Base-by-base conservation (phyloP, 1,139 yeast species). In the Hyphopichia wangnamkhiaoensis region DNA sequence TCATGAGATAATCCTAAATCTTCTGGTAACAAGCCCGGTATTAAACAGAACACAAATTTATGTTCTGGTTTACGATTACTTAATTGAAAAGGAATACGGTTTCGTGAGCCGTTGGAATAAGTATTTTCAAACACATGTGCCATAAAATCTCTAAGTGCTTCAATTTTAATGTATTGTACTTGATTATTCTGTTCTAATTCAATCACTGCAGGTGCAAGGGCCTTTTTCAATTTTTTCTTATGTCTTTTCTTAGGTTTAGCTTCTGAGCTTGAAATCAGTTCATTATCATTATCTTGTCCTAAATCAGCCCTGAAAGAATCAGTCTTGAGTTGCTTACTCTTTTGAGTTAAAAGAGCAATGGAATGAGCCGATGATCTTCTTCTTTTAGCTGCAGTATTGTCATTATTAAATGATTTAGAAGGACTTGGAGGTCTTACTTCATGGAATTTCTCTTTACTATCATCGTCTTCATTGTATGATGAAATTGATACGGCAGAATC, bases 1-100 rank as follows among this genome's bases (percentile, higher is more conserved):
- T 5, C 9, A 20, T 18, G 15, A 41, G 35, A 26, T 38, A 30
- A 15, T 1, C 71, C 73, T 48, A 80, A 74, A 39, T 71, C 71
- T 3, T 58, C 56, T 4, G 68, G 59, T n/a, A 74, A 69, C 3
- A 89, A 55, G 0, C 95, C 95, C 0, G 93, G 89, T 2, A 80
- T 74, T 40, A 82, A 64, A 10, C 88, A 63, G n/a, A 80, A 65
- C 1, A 87, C 81, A 3, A 84, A 74, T 39, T 78, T 77, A 18
- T 68, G 58, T 5, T 13, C 26, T 6, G 27, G 26, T 16, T 27
- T 34, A 4, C 37, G 32, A 14, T 27, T 27, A 4, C 18, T 14
- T 13, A 34, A 18, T 21, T 15, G 12, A 19, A 81, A 61, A 2
- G 68, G 56, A 4, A 54, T 49, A 41, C 74, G 60, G 46, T 80